A percentile compares a stretch with the other conserved stretches of the same genome.
Evolutionary conservation across 805 yeast species (phyloP).

Genomic region (Kodamaea leandrae): DNA sequence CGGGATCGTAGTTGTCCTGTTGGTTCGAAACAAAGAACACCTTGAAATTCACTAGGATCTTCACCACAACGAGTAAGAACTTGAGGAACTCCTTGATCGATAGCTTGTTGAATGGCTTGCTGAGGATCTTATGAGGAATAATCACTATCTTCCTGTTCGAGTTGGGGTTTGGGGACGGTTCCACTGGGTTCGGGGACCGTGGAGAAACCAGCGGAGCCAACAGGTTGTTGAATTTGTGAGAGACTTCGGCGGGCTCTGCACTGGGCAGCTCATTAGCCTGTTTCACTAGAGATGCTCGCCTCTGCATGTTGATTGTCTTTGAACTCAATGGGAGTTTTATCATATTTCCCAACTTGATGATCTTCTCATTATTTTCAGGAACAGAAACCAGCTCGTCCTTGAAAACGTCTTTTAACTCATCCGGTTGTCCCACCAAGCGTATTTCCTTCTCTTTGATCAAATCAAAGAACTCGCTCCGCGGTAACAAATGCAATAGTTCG

Average conservation of each 20-base stretch:
- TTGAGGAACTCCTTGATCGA: slow-evolving; percentile 35
- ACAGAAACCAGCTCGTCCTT: slow-evolving; percentile 9
- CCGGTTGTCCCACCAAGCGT: slow-evolving; percentile 20
- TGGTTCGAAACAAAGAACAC: slow-evolving; percentile 19
- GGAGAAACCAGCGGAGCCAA: slow-evolving; percentile 4
- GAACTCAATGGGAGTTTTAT: slow-evolving; percentile 20
- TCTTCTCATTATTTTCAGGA: slow-evolving; percentile 17
- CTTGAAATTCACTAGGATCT: slow-evolving; percentile 36
- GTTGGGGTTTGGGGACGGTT: background rate
- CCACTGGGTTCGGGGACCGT: background rate
- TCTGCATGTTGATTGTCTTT: slow-evolving; percentile 16
- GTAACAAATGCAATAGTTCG: slow-evolving; percentile 20
- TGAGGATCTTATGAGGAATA: slow-evolving; percentile 42
- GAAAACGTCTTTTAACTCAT: slow-evolving; percentile 14
- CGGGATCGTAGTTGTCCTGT: slow-evolving; percentile 16
- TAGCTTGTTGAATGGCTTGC: slow-evolving; percentile 38
- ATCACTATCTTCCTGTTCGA: slow-evolving; percentile 27
- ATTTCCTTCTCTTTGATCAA: slow-evolving; percentile 34
- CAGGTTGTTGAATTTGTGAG: background rate
- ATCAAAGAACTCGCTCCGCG: slow-evolving; percentile 22
- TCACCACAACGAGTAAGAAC: slow-evolving; percentile 36
- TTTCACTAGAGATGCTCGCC: slow-evolving; percentile 12
- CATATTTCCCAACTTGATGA: slow-evolving; percentile 31
- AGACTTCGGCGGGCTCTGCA: background rate
- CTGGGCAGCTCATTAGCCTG: background rate